These are phyloP conservation scores for Hibiscus syriacus DNA, from an alignment of 345 rosid genomes.

Conservation along the genomic window DNA sequence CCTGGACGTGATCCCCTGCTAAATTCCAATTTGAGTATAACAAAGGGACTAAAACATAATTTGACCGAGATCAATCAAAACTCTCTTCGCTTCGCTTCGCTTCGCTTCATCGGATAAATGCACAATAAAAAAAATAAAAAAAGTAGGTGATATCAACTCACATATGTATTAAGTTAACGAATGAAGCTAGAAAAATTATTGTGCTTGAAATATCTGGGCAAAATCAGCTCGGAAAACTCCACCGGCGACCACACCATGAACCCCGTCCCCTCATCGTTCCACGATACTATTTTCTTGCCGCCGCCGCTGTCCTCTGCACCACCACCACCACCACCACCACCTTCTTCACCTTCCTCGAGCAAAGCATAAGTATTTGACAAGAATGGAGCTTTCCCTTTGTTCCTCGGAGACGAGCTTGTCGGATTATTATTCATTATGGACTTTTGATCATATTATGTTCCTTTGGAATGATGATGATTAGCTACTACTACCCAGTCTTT, in stretches of 20 bases:
- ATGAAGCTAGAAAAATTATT: conserved; percentile 67
- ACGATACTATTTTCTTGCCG: conserved; percentile 17
- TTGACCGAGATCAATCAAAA: no score
- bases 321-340: no score
- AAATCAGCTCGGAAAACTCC: conserved; percentile 43
- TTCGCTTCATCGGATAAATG: no score
- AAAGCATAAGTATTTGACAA: conserved; percentile 51
- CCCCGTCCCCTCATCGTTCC: no score
- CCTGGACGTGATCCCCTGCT: no score
- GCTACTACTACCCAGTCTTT: background rate
- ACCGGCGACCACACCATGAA: conserved; percentile 66
- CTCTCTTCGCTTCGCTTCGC: no score
- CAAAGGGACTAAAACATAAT: no score
- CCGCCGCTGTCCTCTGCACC: conserved; percentile 13
- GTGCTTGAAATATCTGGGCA: conserved; percentile 67
- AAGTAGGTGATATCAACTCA: conserved; percentile 23
- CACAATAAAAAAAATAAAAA: no score
- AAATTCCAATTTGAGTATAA: no score
- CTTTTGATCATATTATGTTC: background rate
- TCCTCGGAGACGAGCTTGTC: conserved; percentile 20
- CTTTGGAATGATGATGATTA: no score
- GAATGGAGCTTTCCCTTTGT: conserved; percentile 47
- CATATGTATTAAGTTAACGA: conserved; percentile 62
- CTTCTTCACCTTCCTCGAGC: conserved; percentile 51
- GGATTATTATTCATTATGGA: background rate